Conservation (phyloP, 2,329 filamentous ascomycete species). For the Aspergillus pseudotamarii region DNA sequence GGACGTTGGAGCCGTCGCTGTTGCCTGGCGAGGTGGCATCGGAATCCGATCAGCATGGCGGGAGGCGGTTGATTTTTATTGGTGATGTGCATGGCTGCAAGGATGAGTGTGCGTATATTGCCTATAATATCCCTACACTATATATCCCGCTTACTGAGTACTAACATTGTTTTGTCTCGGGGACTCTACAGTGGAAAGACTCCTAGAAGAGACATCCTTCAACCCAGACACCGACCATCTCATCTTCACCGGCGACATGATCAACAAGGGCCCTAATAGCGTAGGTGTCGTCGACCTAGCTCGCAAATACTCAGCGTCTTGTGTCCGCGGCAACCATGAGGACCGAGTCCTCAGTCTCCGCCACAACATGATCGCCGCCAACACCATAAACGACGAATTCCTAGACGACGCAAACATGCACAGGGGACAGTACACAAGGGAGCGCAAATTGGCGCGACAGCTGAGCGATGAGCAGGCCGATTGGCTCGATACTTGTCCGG, state of each 20-base stretch:
- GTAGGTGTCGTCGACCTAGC: conserved; percentile 74
- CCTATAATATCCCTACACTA: not conserved
- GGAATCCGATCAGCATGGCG: conserved; percentile 20
- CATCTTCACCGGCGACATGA: conserved; percentile 74
- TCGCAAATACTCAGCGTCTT: conserved; percentile 72
- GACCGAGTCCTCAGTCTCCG: conserved; percentile 76
- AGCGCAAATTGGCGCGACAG: conserved; percentile 59
- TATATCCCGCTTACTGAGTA: not conserved
- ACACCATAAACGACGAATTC: conserved; percentile 19
- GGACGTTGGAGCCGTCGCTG: conserved; percentile 50
- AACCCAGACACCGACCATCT: conserved; percentile 68
- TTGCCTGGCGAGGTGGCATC: conserved; percentile 41
- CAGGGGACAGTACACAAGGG: conserved; percentile 29
- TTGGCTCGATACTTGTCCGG: conserved; percentile 72
- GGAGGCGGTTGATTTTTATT: conserved; percentile 72
- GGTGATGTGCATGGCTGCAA: conserved; percentile 94
- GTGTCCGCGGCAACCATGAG: conserved; percentile 91
- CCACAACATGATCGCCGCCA: conserved; percentile 43
- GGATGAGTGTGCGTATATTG: conserved; percentile 56
- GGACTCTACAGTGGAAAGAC: conserved; percentile 47
- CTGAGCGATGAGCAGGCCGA: conserved; percentile 62
- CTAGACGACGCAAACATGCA: conserved; percentile 30
- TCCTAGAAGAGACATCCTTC: conserved; percentile 71
- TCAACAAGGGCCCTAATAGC: conserved; percentile 87
- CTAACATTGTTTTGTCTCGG: not conserved